Base-by-base conservation (phyloP, 495 filamentous ascomycete species). In the Talaromyces nanjingensis region DNA sequence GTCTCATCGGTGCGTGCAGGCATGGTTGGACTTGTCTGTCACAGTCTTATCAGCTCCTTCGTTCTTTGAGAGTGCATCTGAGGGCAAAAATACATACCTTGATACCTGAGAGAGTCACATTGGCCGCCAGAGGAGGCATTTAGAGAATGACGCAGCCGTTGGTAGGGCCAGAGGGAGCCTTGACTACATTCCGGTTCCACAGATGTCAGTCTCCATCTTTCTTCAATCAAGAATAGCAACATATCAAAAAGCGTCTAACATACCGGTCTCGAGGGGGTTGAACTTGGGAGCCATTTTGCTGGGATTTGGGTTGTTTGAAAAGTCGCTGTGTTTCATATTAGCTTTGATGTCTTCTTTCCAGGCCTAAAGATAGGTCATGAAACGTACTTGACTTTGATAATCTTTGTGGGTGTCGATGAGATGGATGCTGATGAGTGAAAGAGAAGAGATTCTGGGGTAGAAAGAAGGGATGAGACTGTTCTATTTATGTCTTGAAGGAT, bases 201-300 rank as follows among this genome's bases (percentile, higher is more conserved):
- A 37, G 20, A 34, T 39, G 33, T 60, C 29, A 60, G 58, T 42
- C 14, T 39, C 12, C 22, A 20, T 39, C 53, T 27, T 56, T 42
- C 37, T 42, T 14, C 14, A 14, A 14, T 20, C 22, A 16, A 42
- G 16, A 42, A 42, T 27, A 29, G 53, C 53, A 56, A 31, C 12
- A 56, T 33, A 33, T 34, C 12, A 37, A 1, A 7, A 33, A n/a
- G 20, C 2, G 4, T 6, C 1, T 4, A 8, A 33, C 60, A 53
- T 62, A 62, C 60, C 45, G 45, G 60, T 62, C 14, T 62, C 45
- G 24, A 34, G 29, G n/a, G 60, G 42, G 29, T 62, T 52, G 42
- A 62, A 16, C 25, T 62, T 29, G 24, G 60, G 60, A 54, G 60
- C 22, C 60, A 62, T 62, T 54, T 62, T 60, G 20, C 59, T 42